phyloP scores from a whole-genome alignment of 306 rosid species.

The Malus orientalis region DNA sequence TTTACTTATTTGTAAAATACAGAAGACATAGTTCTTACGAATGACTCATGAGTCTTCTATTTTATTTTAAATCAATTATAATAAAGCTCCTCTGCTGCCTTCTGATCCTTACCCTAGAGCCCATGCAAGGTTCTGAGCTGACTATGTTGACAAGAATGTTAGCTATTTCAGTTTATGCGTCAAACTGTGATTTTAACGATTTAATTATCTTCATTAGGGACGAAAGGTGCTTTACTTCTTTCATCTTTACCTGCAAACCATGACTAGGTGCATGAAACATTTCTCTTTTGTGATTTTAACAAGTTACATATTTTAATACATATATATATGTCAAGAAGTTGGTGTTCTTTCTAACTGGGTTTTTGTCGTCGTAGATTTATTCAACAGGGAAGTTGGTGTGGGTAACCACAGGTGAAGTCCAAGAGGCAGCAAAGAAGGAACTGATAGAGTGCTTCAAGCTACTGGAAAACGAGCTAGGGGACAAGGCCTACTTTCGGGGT shows the following conservation, averaged over 20 bases:
- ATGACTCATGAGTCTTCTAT: no score
- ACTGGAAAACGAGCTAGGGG: constrained; percentile 25
- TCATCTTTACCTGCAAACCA: not conserved
- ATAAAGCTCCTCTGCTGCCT: constrained; percentile 17
- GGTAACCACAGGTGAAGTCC: constrained; percentile 14
- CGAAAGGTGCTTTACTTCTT: not conserved
- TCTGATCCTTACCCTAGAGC: constrained; percentile 34
- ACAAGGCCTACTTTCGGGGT: constrained; percentile 18
- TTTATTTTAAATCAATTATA: not conserved
- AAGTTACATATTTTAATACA: not conserved
- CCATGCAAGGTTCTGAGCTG: constrained; percentile 36
- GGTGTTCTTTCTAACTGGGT: not conserved
- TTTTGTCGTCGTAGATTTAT: not conserved
- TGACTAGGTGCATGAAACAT: no score
- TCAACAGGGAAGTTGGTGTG: not conserved
- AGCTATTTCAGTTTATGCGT: not conserved
- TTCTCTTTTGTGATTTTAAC: not conserved
- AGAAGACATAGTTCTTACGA: no score
- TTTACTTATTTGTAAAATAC: no score
- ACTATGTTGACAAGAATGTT: constrained; percentile 30
- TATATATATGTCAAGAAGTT: not conserved
- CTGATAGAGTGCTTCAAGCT: constrained; percentile 7
- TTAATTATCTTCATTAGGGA: not conserved
- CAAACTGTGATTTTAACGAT: not conserved
- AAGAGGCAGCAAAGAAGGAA: constrained; percentile 15